Conservation (phyloP, 2,329 filamentous ascomycete genomes). For the Apiospora arundinis region DNA sequence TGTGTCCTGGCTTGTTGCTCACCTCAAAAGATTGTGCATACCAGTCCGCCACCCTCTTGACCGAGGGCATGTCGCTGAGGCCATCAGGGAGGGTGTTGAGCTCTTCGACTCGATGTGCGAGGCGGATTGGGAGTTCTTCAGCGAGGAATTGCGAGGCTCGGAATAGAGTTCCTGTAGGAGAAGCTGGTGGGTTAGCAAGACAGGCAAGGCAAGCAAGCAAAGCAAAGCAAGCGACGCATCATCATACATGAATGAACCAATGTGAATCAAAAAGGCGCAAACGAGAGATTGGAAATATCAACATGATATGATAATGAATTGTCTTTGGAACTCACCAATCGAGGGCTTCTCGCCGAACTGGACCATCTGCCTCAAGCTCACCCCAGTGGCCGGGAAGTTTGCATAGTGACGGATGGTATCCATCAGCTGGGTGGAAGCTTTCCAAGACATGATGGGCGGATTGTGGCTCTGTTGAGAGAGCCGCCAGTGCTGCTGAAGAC, state of each 20-base stretch:
- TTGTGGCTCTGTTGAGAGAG: slow-evolving; percentile 32
- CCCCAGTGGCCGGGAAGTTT: slow-evolving; percentile 94
- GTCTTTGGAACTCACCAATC: slow-evolving; percentile 64
- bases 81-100: slow-evolving; percentile 92
- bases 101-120: slow-evolving; percentile 96
- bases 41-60: slow-evolving; percentile 94
- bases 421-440: slow-evolving; percentile 87
- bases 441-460: slow-evolving; percentile 82
- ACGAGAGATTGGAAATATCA: background rate
- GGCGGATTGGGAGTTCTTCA: slow-evolving; percentile 94
- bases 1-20: slow-evolving; percentile 42
- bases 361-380: slow-evolving; percentile 97
- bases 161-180: slow-evolving; percentile 81
- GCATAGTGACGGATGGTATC: slow-evolving; percentile 97
- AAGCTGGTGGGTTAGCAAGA: slow-evolving; percentile 25
- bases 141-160: slow-evolving; percentile 97
- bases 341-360: slow-evolving; percentile 96
- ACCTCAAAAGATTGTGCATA: slow-evolving; percentile 99
- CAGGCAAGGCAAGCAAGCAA: background rate
- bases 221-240: background rate
- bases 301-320: slow-evolving; percentile 1
- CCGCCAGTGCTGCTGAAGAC: slow-evolving; percentile 22
- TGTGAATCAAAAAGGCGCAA: background rate
- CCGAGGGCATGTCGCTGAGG: slow-evolving; percentile 96
- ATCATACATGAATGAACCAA: background rate